phyloP scores from a whole-genome alignment of 495 filamentous ascomycete species.

The Hypoxylon subgilvum region DNA sequence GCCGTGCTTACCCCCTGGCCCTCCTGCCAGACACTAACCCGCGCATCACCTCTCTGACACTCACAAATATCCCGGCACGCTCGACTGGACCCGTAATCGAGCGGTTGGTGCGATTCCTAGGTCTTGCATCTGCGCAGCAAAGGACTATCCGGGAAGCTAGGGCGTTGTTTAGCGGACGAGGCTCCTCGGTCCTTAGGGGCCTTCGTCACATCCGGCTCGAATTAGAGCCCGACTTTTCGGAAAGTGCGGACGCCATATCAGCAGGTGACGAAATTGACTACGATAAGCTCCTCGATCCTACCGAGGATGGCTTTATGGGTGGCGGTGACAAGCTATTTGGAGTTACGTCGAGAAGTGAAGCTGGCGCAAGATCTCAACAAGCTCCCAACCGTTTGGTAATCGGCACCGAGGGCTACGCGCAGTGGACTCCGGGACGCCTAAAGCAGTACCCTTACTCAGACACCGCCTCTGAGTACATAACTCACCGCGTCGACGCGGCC shows the following conservation, averaged over 20 bases:
- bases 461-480: slow-evolving; percentile 28
- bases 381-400: not conserved
- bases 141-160: slow-evolving; percentile 36
- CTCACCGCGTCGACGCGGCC: slow-evolving; percentile 19
- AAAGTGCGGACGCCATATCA: slow-evolving; percentile 23
- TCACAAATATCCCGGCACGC: slow-evolving; percentile 49
- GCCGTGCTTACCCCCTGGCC: slow-evolving; percentile 48
- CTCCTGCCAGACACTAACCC: slow-evolving; percentile 56
- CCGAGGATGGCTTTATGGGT: slow-evolving; percentile 42
- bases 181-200: slow-evolving; percentile 42
- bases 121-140: slow-evolving; percentile 50
- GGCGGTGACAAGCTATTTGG: slow-evolving; percentile 24
- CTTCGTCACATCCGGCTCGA: slow-evolving; percentile 53
- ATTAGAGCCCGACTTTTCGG: slow-evolving; percentile 44
- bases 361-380: not conserved
- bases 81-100: slow-evolving; percentile 49
- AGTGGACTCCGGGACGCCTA: slow-evolving; percentile 36
- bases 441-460: slow-evolving; percentile 39
- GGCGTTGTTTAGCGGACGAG: slow-evolving; percentile 9
- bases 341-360: slow-evolving; percentile 2
- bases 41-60: slow-evolving; percentile 46
- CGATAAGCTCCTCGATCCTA: slow-evolving; percentile 38
- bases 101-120: slow-evolving; percentile 45
- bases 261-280: slow-evolving; percentile 34
- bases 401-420: slow-evolving; percentile 10